These are phyloP conservation scores for Spathaspora arborariae DNA, from an alignment of 805 yeast genomes.

Conservation along the genomic window DNA sequence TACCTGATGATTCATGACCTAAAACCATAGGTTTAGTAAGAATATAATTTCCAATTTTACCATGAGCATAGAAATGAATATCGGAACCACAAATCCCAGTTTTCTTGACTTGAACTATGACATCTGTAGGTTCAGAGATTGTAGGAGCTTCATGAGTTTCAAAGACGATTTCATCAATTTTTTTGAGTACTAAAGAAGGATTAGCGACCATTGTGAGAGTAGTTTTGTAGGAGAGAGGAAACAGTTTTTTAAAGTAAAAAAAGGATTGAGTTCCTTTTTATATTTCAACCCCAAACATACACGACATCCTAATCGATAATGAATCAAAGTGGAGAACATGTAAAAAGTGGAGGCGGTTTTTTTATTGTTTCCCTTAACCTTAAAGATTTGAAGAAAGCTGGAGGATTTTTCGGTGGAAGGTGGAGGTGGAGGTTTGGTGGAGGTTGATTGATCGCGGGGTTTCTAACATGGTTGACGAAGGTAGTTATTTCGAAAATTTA, in stretches of 20 bases:
- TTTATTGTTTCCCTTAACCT: not conserved
- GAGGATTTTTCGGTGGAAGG: not conserved
- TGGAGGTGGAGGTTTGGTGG: not conserved
- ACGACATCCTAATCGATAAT: not conserved
- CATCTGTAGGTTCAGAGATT: slow-evolving; percentile 60
- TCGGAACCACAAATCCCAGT: slow-evolving; percentile 91
- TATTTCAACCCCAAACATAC: not conserved
- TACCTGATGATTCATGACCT: slow-evolving; percentile 86
- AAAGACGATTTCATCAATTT: slow-evolving; percentile 57
- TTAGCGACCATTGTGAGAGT: slow-evolving; percentile 24
- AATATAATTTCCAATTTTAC: slow-evolving; percentile 72
- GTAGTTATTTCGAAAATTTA: too few relatives aligned
- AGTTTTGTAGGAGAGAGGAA: not conserved
- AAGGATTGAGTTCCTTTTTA: not conserved
- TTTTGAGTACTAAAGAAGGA: slow-evolving; percentile 61
- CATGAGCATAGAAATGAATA: slow-evolving; percentile 77
- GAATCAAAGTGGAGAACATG: not conserved
- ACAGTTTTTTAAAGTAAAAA: not conserved
- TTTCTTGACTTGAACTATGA: slow-evolving; percentile 69
- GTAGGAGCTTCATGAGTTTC: slow-evolving; percentile 69
- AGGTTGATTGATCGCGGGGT: too few relatives aligned
- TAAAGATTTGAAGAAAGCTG: not conserved
- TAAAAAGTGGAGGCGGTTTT: not conserved
- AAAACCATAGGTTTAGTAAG: slow-evolving; percentile 77
- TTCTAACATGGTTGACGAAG: too few relatives aligned